phyloP scores from a whole-genome alignment of 805 yeast species.

The Nakazawaea laoshanensis region DNA sequence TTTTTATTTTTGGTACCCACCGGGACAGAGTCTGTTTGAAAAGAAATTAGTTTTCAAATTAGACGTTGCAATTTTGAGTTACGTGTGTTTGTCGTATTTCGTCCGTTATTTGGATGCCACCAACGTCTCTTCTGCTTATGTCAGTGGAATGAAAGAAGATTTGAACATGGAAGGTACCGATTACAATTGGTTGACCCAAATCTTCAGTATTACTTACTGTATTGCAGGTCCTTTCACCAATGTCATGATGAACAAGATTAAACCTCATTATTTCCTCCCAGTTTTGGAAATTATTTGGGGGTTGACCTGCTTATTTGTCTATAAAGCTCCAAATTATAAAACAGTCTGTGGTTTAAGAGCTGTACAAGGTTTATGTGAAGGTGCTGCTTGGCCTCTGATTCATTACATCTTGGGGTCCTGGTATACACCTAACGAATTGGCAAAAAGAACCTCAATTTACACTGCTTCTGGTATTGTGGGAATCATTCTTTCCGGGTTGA shows the following conservation, averaged over 20 bases:
- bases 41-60: slow-evolving; percentile 35
- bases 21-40: slow-evolving; percentile 2
- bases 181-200: slow-evolving; percentile 37
- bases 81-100: slow-evolving; percentile 57
- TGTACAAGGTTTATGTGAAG: slow-evolving; percentile 62
- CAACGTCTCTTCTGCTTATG: slow-evolving; percentile 58
- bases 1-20: slow-evolving; percentile 2
- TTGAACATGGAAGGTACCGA: slow-evolving; percentile 45
- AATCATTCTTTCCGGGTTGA: slow-evolving; percentile 45
- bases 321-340: slow-evolving; percentile 36
- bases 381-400: slow-evolving; percentile 56
- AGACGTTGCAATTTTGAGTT: slow-evolving; percentile 45
- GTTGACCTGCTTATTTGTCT: slow-evolving; percentile 49
- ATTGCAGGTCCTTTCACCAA: slow-evolving; percentile 58
- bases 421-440: slow-evolving; percentile 48
- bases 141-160: slow-evolving; percentile 51
- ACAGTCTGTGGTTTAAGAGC: slow-evolving; percentile 57
- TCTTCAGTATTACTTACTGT: slow-evolving; percentile 51
- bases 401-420: slow-evolving; percentile 52
- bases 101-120: slow-evolving; percentile 55
- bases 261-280: slow-evolving; percentile 46
- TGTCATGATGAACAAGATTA: slow-evolving; percentile 45
- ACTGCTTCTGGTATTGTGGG: slow-evolving; percentile 60
- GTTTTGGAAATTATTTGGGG: slow-evolving; percentile 61
- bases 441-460: slow-evolving; percentile 54